Conservation (phyloP, 768 basidiomycete species). For the Kwoniella botswanensis region DNA sequence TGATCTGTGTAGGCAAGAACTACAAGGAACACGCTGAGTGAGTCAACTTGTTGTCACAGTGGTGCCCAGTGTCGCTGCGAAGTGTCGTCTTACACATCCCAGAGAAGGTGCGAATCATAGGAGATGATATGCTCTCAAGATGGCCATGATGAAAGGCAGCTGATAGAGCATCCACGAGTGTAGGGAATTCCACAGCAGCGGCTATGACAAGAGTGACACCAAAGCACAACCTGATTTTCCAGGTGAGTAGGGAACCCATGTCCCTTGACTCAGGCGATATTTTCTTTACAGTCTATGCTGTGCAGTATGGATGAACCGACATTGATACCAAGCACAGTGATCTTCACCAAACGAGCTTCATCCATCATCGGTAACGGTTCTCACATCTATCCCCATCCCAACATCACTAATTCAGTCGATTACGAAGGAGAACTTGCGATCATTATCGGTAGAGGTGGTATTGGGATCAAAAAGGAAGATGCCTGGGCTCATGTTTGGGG, state of each 20-base stretch:
- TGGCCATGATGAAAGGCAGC: not conserved
- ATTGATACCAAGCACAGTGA: conserved; percentile 20
- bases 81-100: too few relatives aligned
- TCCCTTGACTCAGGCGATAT: not conserved
- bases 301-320: not conserved
- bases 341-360: conserved; percentile 55
- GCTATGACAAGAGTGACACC: conserved; percentile 40
- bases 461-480: conserved; percentile 44
- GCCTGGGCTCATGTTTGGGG: conserved; percentile 55
- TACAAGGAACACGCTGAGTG: conserved; percentile 43
- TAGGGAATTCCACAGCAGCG: conserved; percentile 41
- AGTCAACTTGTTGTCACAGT: conserved; percentile 1
- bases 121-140: not conserved
- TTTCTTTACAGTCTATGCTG: not conserved
- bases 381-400: conserved; percentile 46
- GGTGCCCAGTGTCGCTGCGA: too few relatives aligned
- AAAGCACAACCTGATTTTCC: conserved; percentile 45
- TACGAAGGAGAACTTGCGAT: conserved; percentile 55
- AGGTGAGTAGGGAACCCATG: conserved; percentile 14
- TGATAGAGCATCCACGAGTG: too few relatives aligned
- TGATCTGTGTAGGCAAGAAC: conserved; percentile 52
- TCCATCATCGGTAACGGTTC: conserved; percentile 44
- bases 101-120: too few relatives aligned
- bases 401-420: conserved; percentile 45
- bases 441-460: conserved; percentile 50